phyloP scores from a whole-genome alignment of 768 basidiomycete genomes.

The Asterophora parasitica region DNA sequence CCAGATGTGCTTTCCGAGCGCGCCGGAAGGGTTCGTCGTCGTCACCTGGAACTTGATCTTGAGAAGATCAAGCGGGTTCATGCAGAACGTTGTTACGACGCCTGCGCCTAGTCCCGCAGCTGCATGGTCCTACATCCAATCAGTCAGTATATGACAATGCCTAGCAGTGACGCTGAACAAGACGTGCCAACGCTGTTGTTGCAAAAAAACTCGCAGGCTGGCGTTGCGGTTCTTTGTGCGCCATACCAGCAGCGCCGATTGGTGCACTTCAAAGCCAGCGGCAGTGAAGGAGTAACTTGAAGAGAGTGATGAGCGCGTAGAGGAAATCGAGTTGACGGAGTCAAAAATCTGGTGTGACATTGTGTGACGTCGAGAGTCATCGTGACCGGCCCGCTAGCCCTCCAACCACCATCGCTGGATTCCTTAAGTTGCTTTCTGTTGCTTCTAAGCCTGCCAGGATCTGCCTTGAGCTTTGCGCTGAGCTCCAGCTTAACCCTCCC shows the following conservation, averaged over 20 bases:
- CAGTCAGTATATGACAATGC: neutral
- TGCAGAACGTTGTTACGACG: conserved; percentile 85
- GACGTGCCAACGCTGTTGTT: conserved; percentile 42
- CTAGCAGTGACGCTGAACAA: neutral
- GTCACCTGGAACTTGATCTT: conserved; percentile 93
- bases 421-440: no score
- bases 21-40: conserved; percentile 55
- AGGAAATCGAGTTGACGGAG: neutral
- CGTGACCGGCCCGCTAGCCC: no score
- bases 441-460: no score
- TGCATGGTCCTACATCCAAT: conserved; percentile 84
- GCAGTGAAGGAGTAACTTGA: conserved; percentile 1
- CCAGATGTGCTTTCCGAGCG: conserved; percentile 74
- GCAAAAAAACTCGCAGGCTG: conserved; percentile 50
- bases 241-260: conserved; percentile 26
- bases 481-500: no score
- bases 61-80: conserved; percentile 96
- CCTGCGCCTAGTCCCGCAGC: conserved; percentile 92
- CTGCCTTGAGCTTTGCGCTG: no score
- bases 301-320: neutral
- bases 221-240: conserved; percentile 11
- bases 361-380: no score
- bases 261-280: conserved; percentile 15
- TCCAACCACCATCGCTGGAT: no score
- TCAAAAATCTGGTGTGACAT: neutral